A percentile compares a stretch with the other conserved stretches of the same genome.
Evolutionary conservation across 1,139 yeast species (phyloP).

Genomic region (Sugiyamaella novakii): DNA sequence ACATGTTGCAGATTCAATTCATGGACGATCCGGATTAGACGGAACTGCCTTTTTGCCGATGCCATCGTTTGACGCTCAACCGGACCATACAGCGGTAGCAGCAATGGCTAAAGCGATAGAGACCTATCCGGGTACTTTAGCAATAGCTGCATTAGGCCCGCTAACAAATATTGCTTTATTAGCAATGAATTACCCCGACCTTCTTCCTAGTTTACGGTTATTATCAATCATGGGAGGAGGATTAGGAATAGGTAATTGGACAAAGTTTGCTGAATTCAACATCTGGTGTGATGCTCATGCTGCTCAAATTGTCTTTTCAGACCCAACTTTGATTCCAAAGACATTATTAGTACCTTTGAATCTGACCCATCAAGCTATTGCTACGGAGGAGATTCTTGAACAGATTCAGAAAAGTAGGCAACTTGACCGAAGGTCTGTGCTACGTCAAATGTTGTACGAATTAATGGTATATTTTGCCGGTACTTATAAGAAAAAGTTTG

Average conservation of each 20-base stretch:
- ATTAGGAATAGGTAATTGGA: slow-evolving; percentile 49
- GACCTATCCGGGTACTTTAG: slow-evolving; percentile 50
- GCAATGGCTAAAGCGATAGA: slow-evolving; percentile 59
- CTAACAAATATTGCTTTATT: slow-evolving; percentile 67
- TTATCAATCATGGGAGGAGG: slow-evolving; percentile 82
- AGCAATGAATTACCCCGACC: slow-evolving; percentile 54
- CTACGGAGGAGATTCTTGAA: slow-evolving; percentile 51
- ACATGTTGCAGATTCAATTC: slow-evolving; percentile 62
- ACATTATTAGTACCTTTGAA: slow-evolving; percentile 66
- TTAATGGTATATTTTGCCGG: slow-evolving; percentile 58
- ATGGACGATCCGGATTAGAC: slow-evolving; percentile 75
- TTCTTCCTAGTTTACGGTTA: slow-evolving; percentile 50
- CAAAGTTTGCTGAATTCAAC: slow-evolving; percentile 75
- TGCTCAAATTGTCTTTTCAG: slow-evolving; percentile 57
- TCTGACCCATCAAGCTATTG: slow-evolving; percentile 69
- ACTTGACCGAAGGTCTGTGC: slow-evolving; percentile 40
- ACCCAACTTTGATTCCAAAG: slow-evolving; percentile 51
- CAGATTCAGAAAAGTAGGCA: slow-evolving; percentile 39
- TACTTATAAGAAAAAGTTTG: slow-evolving; percentile 50
- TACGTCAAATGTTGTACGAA: slow-evolving; percentile 58
- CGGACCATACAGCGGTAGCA: slow-evolving; percentile 52
- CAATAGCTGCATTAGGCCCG: slow-evolving; percentile 71
- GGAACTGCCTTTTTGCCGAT: slow-evolving; percentile 63
- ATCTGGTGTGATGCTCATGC: slow-evolving; percentile 77
- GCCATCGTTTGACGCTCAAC: slow-evolving; percentile 45